Conservation (phyloP, 2,329 filamentous ascomycete genomes). For the Fusarium floridanum region DNA sequence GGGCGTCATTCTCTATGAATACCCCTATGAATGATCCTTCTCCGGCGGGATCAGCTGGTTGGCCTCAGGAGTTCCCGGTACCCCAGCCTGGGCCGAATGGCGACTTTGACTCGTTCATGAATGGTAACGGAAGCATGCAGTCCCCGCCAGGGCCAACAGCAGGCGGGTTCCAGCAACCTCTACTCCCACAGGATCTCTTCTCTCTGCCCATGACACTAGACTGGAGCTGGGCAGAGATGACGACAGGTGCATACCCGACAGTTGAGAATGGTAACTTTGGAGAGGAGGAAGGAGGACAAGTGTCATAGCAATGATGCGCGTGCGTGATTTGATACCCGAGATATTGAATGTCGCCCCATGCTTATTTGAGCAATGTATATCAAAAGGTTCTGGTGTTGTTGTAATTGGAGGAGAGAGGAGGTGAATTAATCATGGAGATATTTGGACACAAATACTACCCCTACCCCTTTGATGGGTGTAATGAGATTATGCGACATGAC, state of each 20-base stretch:
- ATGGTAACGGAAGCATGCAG: slow-evolving; percentile 54
- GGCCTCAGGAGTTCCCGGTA: slow-evolving; percentile 61
- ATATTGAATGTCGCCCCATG: background rate
- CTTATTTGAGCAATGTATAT: slow-evolving; percentile 23
- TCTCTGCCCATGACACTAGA: slow-evolving; percentile 96
- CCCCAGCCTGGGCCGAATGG: slow-evolving; percentile 50
- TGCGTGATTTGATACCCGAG: background rate
- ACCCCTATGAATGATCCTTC: slow-evolving; percentile 55
- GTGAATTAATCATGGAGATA: slow-evolving; percentile 15
- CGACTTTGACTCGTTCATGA: slow-evolving; percentile 60
- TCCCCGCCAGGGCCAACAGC: slow-evolving; percentile 51
- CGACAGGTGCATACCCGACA: slow-evolving; percentile 72
- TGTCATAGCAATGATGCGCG: slow-evolving; percentile 3
- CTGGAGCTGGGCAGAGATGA: slow-evolving; percentile 83
- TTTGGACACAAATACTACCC: background rate
- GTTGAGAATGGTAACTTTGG: slow-evolving; percentile 73
- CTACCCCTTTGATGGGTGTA: slow-evolving; percentile 16
- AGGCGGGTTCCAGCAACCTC: slow-evolving; percentile 80
- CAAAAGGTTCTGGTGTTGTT: background rate
- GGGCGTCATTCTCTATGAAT: slow-evolving; percentile 42
- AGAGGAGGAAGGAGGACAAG: slow-evolving; percentile 25
- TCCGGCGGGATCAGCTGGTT: slow-evolving; percentile 59
- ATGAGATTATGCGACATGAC: slow-evolving; percentile 44
- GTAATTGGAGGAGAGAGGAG: background rate
- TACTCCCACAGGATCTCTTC: slow-evolving; percentile 94